phyloP scores from a whole-genome alignment of 345 rosid species.

The Pistacia vera region DNA sequence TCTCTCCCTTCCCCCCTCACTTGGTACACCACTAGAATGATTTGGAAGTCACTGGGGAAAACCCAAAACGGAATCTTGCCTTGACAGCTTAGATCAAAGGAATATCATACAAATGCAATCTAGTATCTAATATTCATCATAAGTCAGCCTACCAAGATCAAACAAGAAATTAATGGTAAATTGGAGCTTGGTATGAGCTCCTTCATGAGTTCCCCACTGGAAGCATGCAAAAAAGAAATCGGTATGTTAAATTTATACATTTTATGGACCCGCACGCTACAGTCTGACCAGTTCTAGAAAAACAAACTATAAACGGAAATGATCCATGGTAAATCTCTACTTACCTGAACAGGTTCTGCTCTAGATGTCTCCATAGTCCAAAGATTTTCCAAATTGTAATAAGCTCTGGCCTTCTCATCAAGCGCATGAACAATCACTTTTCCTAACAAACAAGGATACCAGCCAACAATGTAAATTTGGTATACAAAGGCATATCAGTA shows the following conservation, averaged over 20 bases:
- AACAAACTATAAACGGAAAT: not conserved
- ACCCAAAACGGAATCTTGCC: not conserved
- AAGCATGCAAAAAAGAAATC: not conserved
- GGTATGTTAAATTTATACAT: not conserved
- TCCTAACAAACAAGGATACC: conserved; percentile 39
- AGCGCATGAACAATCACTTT: conserved; percentile 87
- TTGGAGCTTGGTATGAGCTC: not conserved
- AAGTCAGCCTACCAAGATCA: not conserved
- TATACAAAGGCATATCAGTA: not conserved
- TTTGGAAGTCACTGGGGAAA: not conserved
- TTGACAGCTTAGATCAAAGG: not conserved
- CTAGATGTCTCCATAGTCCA: conserved; percentile 41
- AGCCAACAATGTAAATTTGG: not conserved
- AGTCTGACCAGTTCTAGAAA: not conserved
- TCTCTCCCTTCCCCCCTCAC: not conserved
- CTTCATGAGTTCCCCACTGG: not conserved
- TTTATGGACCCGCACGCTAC: not conserved
- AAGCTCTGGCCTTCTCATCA: conserved; percentile 90
- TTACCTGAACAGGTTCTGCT: conserved; percentile 55
- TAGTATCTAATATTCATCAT: not conserved
- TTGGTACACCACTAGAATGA: not conserved
- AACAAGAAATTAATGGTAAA: not conserved
- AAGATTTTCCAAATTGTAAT: conserved; percentile 75
- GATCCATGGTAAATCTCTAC: not conserved
- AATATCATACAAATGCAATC: not conserved